A percentile compares a stretch with the other conserved stretches of the same genome.
phyloP scores from a whole-genome alignment of 108 stramenopile species.

The Nannochloropsis granulata region DNA sequence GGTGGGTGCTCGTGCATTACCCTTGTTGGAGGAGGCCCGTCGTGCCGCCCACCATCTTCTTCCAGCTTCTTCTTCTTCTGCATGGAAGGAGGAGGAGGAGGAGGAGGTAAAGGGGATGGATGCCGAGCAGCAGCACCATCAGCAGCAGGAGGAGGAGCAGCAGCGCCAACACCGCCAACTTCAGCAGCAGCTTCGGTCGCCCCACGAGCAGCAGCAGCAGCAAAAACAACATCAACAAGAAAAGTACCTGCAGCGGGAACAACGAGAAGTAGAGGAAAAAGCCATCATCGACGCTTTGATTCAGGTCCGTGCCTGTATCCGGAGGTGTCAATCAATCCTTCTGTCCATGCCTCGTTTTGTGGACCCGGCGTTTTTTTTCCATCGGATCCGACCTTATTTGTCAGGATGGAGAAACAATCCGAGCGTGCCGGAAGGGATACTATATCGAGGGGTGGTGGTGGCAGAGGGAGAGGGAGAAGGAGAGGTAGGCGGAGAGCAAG shows the following conservation, averaged over 20 bases:
- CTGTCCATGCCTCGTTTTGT: background rate
- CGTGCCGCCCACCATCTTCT: background rate
- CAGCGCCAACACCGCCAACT: no score
- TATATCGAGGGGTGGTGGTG: background rate
- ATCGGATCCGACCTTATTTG: background rate
- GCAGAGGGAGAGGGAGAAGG: background rate
- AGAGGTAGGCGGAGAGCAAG: background rate
- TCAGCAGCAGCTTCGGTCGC: background rate
- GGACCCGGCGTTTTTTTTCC: background rate
- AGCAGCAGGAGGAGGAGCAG: no score
- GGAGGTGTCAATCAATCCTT: background rate
- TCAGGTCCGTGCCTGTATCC: background rate
- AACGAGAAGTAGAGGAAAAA: background rate
- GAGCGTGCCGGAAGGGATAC: background rate
- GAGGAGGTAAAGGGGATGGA: no score
- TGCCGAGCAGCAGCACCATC: no score
- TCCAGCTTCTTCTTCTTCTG: no score
- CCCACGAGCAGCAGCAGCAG: background rate
- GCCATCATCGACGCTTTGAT: background rate
- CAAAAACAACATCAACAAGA: background rate
- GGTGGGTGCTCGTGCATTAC: background rate
- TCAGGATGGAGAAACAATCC: background rate
- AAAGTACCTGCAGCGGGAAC: background rate
- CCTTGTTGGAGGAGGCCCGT: background rate
- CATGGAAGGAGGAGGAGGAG: no score